Conservation (phyloP, 2,329 filamentous ascomycete species). For the Arthrocladium fulminans region DNA sequence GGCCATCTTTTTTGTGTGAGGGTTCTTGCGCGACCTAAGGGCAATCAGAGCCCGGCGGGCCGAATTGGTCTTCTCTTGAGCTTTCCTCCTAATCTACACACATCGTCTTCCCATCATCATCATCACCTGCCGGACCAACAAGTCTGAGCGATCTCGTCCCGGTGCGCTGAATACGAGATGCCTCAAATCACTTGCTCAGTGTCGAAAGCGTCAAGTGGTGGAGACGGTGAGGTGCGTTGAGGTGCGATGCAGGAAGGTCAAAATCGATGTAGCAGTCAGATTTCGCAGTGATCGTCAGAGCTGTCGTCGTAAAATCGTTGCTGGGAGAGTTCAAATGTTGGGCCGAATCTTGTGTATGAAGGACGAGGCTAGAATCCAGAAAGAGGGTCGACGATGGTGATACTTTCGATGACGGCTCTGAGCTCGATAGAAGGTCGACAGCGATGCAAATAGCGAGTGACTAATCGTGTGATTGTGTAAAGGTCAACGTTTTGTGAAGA, state of each 20-base stretch:
- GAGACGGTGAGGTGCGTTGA: not conserved
- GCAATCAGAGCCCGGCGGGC: not conserved
- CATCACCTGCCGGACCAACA: not conserved
- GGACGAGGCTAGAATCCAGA: not conserved
- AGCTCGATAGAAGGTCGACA: not conserved
- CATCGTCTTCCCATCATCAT: not conserved
- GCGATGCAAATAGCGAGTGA: not conserved
- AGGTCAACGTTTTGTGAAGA: not conserved
- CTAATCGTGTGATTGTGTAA: not conserved
- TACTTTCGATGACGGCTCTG: not conserved
- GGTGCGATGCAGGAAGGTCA: not conserved
- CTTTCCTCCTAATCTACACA: not conserved
- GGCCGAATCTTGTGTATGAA: not conserved
- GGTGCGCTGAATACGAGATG: not conserved
- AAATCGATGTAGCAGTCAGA: not conserved
- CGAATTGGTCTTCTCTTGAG: not conserved
- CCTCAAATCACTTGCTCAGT: not conserved
- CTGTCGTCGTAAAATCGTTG: not conserved
- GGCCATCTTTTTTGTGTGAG: not conserved
- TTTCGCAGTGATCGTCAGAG: not conserved
- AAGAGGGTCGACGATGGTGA: not conserved
- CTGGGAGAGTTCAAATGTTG: not conserved
- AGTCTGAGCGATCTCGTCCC: not conserved
- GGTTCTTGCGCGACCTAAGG: not conserved
- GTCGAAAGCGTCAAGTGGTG: not conserved